These are phyloP conservation scores for Aspergillus luchuensis DNA, from an alignment of 2,329 filamentous ascomycete species.

Conservation along the genomic window DNA sequence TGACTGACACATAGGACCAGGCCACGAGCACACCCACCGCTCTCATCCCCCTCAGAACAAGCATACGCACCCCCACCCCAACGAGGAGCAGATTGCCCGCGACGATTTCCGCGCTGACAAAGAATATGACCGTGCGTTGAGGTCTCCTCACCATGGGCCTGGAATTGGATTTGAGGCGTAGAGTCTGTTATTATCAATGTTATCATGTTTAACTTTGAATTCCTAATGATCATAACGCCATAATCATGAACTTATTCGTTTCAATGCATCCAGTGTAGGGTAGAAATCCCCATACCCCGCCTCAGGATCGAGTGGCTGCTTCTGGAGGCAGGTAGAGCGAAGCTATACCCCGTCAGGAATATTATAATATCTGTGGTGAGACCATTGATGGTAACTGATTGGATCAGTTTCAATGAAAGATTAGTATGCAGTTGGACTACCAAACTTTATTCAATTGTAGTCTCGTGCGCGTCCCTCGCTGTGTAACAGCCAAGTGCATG, in stretches of 20 bases:
- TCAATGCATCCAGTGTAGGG: too few relatives aligned
- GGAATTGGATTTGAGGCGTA: conserved; percentile 4
- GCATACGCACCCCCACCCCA: background rate
- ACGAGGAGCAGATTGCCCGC: background rate
- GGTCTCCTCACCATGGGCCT: conserved; percentile 3
- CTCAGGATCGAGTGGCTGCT: too few relatives aligned
- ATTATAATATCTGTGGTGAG: too few relatives aligned
- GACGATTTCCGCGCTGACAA: background rate
- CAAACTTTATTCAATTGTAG: too few relatives aligned
- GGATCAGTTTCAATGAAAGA: too few relatives aligned
- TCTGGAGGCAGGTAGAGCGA: background rate
- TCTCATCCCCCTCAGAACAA: background rate
- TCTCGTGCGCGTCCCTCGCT: too few relatives aligned
- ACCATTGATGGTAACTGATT: too few relatives aligned
- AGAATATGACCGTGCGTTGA: conserved; percentile 3
- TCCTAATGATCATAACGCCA: too few relatives aligned
- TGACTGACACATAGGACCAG: background rate
- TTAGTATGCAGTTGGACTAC: too few relatives aligned
- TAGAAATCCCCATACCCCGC: too few relatives aligned
- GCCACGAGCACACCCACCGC: background rate
- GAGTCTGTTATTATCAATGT: background rate
- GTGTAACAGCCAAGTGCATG: too few relatives aligned
- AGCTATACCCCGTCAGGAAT: background rate
- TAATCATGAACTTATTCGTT: too few relatives aligned
- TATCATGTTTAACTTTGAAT: background rate